Percentiles rank a stretch among this genome's conserved stretches.
Evolutionary conservation across 2,329 filamentous ascomycete species (phyloP).

Genomic region (Penicillium sp.): DNA sequence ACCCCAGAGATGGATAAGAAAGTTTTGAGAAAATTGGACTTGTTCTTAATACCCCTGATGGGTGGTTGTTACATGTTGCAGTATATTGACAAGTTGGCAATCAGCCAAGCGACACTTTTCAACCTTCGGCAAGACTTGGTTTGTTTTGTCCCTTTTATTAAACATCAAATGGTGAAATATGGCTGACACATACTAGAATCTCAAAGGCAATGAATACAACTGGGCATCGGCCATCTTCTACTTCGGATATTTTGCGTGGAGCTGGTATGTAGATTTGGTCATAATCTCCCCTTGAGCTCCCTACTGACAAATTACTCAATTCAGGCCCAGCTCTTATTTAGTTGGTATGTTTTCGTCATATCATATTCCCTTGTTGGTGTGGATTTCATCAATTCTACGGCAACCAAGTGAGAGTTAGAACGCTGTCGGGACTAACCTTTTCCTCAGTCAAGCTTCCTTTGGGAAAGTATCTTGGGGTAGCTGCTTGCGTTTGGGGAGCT

Average conservation of each 20-base stretch:
- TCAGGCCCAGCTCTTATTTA: slow-evolving; percentile 36
- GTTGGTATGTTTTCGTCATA: slow-evolving; percentile 35
- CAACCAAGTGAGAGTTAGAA: too few relatives aligned
- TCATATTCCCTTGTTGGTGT: too few relatives aligned
- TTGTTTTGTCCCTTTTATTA: background rate
- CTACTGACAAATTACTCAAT: background rate
- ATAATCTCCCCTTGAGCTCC: background rate
- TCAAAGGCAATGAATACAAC: slow-evolving; percentile 31
- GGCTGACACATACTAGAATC: slow-evolving; percentile 19
- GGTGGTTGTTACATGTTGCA: slow-evolving; percentile 33
- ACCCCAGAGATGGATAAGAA: slow-evolving; percentile 28
- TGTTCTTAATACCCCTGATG: slow-evolving; percentile 32
- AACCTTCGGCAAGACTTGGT: slow-evolving; percentile 27
- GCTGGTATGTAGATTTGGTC: slow-evolving; percentile 24
- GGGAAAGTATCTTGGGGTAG: slow-evolving; percentile 29
- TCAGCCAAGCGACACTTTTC: slow-evolving; percentile 34
- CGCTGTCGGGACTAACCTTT: background rate
- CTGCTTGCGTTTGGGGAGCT: slow-evolving; percentile 36
- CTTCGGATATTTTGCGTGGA: slow-evolving; percentile 40
- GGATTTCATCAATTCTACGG: slow-evolving; percentile 21
- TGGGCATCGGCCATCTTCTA: slow-evolving; percentile 38
- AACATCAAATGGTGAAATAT: background rate
- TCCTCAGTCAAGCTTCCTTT: slow-evolving; percentile 31
- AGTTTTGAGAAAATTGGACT: slow-evolving; percentile 30
- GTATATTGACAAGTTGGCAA: slow-evolving; percentile 34